Conservation (phyloP, 148 eudicot species). For the Fallopia convolvulus region DNA sequence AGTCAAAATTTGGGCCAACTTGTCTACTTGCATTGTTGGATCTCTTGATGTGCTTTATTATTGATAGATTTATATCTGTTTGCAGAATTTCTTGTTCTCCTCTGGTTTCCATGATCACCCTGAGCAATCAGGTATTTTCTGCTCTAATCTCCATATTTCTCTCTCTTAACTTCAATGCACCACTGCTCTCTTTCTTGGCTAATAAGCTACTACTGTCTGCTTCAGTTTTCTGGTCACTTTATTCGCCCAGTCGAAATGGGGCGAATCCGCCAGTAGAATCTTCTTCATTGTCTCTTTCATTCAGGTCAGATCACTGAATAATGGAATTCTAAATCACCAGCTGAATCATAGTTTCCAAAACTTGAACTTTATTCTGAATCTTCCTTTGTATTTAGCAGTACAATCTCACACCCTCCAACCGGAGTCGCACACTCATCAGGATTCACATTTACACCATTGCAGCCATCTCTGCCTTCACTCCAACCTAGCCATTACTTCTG, state of each 20-base stretch:
- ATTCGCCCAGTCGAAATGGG: slow-evolving; percentile 55
- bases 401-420: slow-evolving; percentile 4
- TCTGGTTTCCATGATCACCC: slow-evolving; percentile 56
- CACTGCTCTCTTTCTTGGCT: too few species aligned
- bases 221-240: slow-evolving; percentile 84
- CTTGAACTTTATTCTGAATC: not conserved
- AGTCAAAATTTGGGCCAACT: not conserved
- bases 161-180: too few species aligned
- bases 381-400: not conserved
- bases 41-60: slow-evolving; percentile 8
- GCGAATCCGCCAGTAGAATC: slow-evolving; percentile 51
- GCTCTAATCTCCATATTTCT: not conserved
- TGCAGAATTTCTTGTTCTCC: slow-evolving; percentile 60
- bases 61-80: slow-evolving; percentile 7
- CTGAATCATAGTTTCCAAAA: not conserved
- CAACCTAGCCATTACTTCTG: slow-evolving; percentile 5
- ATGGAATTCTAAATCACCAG: not conserved
- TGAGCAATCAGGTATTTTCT: slow-evolving; percentile 54
- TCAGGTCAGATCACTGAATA: slow-evolving; percentile 43
- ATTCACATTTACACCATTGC: slow-evolving; percentile 3
- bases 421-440: slow-evolving; percentile 9
- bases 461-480: slow-evolving; percentile 4
- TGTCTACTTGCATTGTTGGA: not conserved
- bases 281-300: slow-evolving; percentile 68
- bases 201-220: slow-evolving; percentile 10